Evolutionary conservation across 257 asterid genomes (phyloP).

Genomic region (Leonotis leonurus): DNA sequence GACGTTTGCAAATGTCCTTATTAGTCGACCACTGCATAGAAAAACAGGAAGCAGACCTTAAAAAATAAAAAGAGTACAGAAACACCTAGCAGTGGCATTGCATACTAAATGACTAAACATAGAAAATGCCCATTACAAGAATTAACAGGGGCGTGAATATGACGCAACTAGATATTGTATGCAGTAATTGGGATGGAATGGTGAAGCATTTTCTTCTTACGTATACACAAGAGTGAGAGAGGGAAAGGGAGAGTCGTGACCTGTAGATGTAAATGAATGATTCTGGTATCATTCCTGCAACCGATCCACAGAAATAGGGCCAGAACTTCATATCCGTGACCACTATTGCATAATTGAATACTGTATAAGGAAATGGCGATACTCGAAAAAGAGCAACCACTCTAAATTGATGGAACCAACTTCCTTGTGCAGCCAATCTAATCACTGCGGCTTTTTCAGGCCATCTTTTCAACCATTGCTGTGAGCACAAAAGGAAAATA

Average conservation of each 20-base stretch:
- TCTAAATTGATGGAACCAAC: slow-evolving; percentile 79
- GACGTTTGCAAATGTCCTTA: slow-evolving; percentile 76
- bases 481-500: neutral
- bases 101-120: neutral
- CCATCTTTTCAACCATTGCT: slow-evolving; percentile 95
- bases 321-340: slow-evolving; percentile 77
- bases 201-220: neutral
- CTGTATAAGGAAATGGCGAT: slow-evolving; percentile 86
- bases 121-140: neutral
- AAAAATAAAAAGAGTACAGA: neutral
- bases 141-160: no score
- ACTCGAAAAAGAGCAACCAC: slow-evolving; percentile 76
- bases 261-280: slow-evolving; percentile 87
- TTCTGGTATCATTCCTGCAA: slow-evolving; percentile 91
- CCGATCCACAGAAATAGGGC: slow-evolving; percentile 82
- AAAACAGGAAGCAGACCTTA: slow-evolving; percentile 1
- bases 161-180: neutral
- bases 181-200: neutral
- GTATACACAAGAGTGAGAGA: neutral
- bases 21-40: slow-evolving; percentile 73
- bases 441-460: slow-evolving; percentile 71
- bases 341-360: slow-evolving; percentile 80
- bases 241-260: slow-evolving; percentile 23
- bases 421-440: slow-evolving; percentile 80
- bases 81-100: neutral